Conservation (phyloP, 495 filamentous ascomycete genomes). For the Aspergillus wentii region DNA sequence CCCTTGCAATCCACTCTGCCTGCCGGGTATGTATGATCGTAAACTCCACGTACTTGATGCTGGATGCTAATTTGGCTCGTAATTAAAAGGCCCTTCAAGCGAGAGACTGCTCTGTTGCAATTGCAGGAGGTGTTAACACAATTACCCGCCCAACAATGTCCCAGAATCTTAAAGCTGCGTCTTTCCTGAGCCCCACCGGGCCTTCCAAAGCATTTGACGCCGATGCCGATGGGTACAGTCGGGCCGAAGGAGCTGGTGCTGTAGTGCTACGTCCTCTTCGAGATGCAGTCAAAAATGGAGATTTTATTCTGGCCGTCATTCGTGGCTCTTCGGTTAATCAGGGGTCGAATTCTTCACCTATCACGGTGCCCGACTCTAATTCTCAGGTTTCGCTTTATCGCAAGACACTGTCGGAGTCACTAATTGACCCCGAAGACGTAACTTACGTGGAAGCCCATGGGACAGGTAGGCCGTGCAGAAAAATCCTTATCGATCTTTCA, state of each 20-base stretch:
- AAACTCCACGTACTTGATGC: too few relatives aligned
- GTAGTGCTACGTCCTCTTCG: slow-evolving; percentile 60
- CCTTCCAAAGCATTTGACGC: slow-evolving; percentile 62
- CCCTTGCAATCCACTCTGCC: slow-evolving; percentile 21
- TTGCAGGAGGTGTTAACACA: slow-evolving; percentile 26
- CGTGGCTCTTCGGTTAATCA: slow-evolving; percentile 19
- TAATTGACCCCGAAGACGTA: slow-evolving; percentile 11
- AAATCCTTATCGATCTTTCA: too few relatives aligned
- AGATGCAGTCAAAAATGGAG: slow-evolving; percentile 53
- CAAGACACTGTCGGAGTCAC: slow-evolving; percentile 4
- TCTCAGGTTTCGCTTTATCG: slow-evolving; percentile 25
- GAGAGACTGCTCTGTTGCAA: slow-evolving; percentile 14
- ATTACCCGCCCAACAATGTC: slow-evolving; percentile 18
- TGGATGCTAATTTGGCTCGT: background rate
- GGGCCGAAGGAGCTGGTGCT: slow-evolving; percentile 56
- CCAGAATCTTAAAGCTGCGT: slow-evolving; percentile 16
- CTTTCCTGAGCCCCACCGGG: slow-evolving; percentile 22
- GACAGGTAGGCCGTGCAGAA: slow-evolving; percentile 23
- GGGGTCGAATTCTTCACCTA: slow-evolving; percentile 17
- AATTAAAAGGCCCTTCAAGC: slow-evolving; percentile 4
- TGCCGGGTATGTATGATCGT: slow-evolving; percentile 6
- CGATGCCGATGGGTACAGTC: slow-evolving; percentile 62
- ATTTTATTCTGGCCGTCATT: slow-evolving; percentile 58
- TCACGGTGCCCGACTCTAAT: slow-evolving; percentile 26
- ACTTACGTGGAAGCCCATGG: slow-evolving; percentile 19